Base-by-base conservation (phyloP, 2,329 filamentous ascomycete species). In the Kalmusia sp. region DNA sequence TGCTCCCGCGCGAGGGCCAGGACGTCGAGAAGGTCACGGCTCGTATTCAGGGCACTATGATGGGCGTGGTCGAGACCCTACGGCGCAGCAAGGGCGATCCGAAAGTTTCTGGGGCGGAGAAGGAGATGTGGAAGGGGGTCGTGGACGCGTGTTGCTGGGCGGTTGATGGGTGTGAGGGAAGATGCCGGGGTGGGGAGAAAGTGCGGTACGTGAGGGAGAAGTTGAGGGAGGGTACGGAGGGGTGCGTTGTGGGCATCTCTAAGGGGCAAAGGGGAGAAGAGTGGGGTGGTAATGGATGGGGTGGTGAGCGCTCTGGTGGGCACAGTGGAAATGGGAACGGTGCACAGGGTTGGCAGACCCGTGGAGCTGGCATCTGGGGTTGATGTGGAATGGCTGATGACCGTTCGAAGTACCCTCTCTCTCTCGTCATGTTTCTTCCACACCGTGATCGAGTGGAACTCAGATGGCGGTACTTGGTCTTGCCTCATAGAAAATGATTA, bases 21-120 rank as follows among this genome's bases (percentile, higher is more conserved):
- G 52, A 57, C 15, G 33, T 52, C 2, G 61, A 63, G 1, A 68
- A 61, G 21, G 52, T 68, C 4, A 69, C 63, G 3, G 57, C 52
- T 21, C 50, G 59, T 11, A 59, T 70, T 2, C 69, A 70, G 15
- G 69, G 68, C 12, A 58, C 63, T 1, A 68, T 73, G 64, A 69
- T 69, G 63, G 68, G 57, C 3, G 68, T 71, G 3, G 57, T 73
- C 2, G 63, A 68, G 47, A 55, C 62, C 6, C 54, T 71, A 9
- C 52, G 62, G 6, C 53, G 60, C 24, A 60, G 64, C 27, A 64
- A 67, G 30, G 67, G 59, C 1, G 65, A 52, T 11, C 64, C 64
- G 4, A 31, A 33, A 6, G 38, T 70, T 7, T 30, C 51, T 3
- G 51, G 57, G 1, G 47, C 44, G 25, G 63, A 67, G 22, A 58